Evolutionary conservation across 2,329 filamentous ascomycete genomes (phyloP).

Genomic region (Trichoderma sp.): DNA sequence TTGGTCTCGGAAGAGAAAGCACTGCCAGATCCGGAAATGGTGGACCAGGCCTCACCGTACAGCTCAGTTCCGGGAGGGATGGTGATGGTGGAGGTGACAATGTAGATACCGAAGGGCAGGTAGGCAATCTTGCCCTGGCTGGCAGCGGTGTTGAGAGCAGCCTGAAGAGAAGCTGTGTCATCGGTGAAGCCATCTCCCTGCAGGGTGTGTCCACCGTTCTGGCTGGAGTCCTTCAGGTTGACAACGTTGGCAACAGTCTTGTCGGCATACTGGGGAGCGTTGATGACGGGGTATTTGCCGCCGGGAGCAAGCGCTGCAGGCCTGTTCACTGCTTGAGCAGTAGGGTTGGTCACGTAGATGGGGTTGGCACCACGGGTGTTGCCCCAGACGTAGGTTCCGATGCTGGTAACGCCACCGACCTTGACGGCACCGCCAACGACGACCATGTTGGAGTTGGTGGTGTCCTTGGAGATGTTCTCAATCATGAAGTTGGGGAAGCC

Average conservation of each 20-base stretch:
- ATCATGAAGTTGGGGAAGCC: slow-evolving; percentile 19
- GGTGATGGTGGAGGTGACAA: slow-evolving; percentile 45
- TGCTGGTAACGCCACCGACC: slow-evolving; percentile 16
- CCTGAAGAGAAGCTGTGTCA: slow-evolving; percentile 58
- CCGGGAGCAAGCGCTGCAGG: slow-evolving; percentile 19
- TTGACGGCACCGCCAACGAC: slow-evolving; percentile 12
- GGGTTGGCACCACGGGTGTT: slow-evolving; percentile 15
- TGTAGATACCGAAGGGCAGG: slow-evolving; percentile 57
- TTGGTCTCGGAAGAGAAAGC: slow-evolving; percentile 7
- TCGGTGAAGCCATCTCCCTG: slow-evolving; percentile 55
- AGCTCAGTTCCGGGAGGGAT: slow-evolving; percentile 40
- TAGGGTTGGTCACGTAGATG: slow-evolving; percentile 1
- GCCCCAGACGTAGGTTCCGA: slow-evolving; percentile 18
- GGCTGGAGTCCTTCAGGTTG: slow-evolving; percentile 15
- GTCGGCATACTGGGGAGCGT: slow-evolving; percentile 14
- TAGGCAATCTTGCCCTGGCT: slow-evolving; percentile 50
- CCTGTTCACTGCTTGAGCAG: slow-evolving; percentile 4
- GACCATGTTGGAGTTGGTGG: slow-evolving; percentile 22
- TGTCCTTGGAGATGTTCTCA: slow-evolving; percentile 24
- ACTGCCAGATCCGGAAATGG: slow-evolving; percentile 18
- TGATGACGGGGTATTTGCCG: slow-evolving; percentile 11
- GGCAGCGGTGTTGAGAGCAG: slow-evolving; percentile 50
- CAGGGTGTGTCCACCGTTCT: slow-evolving; percentile 17
- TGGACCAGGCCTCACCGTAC: slow-evolving; percentile 17
- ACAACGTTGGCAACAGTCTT: slow-evolving; percentile 1